Conservation (phyloP, 768 basidiomycete species). For the Lactarius sp. region DNA sequence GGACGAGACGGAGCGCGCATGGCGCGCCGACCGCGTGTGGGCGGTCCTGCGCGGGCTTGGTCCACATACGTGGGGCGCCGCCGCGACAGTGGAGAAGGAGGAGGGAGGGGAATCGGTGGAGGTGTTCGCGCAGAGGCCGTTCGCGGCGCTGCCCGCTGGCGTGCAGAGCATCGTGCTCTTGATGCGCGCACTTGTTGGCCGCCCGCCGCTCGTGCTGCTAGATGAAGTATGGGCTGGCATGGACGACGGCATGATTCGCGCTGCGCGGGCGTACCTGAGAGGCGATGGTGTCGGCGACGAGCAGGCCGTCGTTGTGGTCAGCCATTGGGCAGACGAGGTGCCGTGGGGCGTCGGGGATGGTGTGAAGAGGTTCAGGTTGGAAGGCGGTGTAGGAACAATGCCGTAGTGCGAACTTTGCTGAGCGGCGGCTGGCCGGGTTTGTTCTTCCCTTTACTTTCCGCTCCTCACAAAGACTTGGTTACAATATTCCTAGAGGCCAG, state of each 20-base stretch:
- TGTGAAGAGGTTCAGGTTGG: conserved; percentile 37
- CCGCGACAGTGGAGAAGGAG: conserved; percentile 1
- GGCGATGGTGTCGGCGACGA: conserved; percentile 43
- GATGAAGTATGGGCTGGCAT: conserved; percentile 96
- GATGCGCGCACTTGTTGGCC: conserved; percentile 77
- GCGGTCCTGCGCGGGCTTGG: conserved; percentile 63
- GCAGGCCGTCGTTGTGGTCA: conserved; percentile 82
- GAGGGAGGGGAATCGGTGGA: conserved; percentile 26
- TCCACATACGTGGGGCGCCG: conserved; percentile 45
- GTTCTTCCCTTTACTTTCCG: too few relatives aligned
- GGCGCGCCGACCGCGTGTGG: conserved; percentile 44
- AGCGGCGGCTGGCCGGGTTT: too few relatives aligned
- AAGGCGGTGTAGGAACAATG: conserved; percentile 33
- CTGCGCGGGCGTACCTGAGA: conserved; percentile 60
- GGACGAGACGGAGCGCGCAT: conserved; percentile 37
- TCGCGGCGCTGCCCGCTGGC: conserved; percentile 61
- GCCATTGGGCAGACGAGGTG: conserved; percentile 89
- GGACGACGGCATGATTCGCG: conserved; percentile 70
- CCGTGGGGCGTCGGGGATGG: conserved; percentile 68
- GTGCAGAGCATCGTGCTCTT: conserved; percentile 81
- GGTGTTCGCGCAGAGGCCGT: conserved; percentile 46
- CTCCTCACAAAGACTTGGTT: too few relatives aligned
- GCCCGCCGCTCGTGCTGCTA: conserved; percentile 69
- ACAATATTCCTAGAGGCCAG: too few relatives aligned
- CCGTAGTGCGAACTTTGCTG: background rate